Conservation (phyloP, 2,329 filamentous ascomycete species). For the Graphilbum fragrans region DNA sequence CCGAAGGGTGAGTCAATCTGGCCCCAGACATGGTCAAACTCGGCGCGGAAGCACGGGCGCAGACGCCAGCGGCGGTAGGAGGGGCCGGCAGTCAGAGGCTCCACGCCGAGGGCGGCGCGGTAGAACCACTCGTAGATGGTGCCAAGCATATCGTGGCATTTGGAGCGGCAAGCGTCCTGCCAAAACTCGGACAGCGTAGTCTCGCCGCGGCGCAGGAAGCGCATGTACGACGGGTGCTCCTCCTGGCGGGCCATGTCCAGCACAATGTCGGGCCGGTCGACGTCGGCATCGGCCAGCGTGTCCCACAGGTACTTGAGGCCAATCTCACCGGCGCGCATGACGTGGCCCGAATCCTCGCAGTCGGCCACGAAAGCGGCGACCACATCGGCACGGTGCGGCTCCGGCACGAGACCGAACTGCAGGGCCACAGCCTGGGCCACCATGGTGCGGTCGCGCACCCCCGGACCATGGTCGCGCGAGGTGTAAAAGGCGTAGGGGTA, state of each 20-base stretch:
- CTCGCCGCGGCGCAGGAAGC: neutral
- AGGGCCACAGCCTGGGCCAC: neutral
- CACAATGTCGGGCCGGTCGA: neutral
- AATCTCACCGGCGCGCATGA: neutral
- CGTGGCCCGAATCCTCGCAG: neutral
- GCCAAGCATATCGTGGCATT: constrained; percentile 1
- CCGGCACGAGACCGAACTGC: neutral
- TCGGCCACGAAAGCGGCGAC: neutral
- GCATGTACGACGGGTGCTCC: neutral
- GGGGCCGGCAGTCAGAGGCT: no score
- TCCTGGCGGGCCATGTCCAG: neutral
- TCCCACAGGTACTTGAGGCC: neutral
- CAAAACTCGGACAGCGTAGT: neutral
- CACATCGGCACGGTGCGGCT: neutral
- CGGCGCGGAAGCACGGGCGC: no score
- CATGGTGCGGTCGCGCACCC: no score
- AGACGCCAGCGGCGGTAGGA: no score
- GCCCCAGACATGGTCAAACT: no score
- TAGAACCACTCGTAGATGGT: constrained; percentile 1
- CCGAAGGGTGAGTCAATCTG: no score
- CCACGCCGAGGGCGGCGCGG: no score
- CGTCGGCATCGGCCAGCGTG: neutral
- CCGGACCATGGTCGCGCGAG: no score
- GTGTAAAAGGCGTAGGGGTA: no score
- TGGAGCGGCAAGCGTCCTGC: neutral